Evolutionary conservation across 345 rosid genomes (phyloP).

Genomic region (Psidium guajava): DNA sequence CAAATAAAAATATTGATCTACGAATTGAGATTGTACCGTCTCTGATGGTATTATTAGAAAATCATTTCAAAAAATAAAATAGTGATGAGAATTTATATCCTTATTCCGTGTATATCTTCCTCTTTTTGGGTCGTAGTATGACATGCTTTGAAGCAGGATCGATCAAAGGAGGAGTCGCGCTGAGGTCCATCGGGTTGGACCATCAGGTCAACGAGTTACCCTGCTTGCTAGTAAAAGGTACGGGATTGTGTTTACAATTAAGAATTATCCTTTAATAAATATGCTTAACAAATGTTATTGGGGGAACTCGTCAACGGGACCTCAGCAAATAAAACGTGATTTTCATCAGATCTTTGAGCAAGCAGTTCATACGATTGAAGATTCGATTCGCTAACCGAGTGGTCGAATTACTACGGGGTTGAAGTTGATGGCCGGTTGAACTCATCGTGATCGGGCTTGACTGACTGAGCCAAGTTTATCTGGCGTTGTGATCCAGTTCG

Average conservation of each 20-base stretch:
- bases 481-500: background rate
- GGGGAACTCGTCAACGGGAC: background rate
- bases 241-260: background rate
- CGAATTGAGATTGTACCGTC: too few relatives aligned
- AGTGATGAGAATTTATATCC: too few relatives aligned
- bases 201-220: accelerated
- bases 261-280: background rate
- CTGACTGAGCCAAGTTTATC: background rate
- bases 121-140: too few relatives aligned
- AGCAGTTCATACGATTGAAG: background rate
- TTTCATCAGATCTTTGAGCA: background rate
- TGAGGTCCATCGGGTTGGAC: background rate
- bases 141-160: background rate
- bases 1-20: too few relatives aligned
- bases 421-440: background rate
- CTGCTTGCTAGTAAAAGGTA: background rate
- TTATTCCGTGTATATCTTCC: too few relatives aligned
- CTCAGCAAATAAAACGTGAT: background rate
- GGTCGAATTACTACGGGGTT: background rate
- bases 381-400: background rate
- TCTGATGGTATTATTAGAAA: too few relatives aligned
- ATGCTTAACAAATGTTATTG: background rate
- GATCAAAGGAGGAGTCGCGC: background rate
- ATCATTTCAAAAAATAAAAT: too few relatives aligned
- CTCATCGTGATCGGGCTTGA: background rate